Base-by-base conservation (phyloP, 1,284 basidiomycete species). In the Ceratobasidium theobromae region DNA sequence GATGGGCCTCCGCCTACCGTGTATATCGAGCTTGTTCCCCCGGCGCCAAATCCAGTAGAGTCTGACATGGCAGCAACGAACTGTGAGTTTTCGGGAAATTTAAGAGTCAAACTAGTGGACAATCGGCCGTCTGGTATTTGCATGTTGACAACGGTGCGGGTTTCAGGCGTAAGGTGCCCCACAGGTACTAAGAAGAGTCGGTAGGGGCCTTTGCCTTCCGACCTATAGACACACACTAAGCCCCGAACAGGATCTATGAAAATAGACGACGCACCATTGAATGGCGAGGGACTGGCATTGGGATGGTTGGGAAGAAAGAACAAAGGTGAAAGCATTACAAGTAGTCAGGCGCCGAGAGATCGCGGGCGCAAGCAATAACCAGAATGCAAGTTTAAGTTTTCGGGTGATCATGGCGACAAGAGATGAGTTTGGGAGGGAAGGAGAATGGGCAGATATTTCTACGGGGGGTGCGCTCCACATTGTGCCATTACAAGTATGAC, bases 31-130 rank as follows among this genome's bases (percentile, higher is more conserved):
- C 85, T 89, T 0, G 89, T 89, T 3, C 90, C 89, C 6, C 90
- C 89, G 0, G 84, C 79, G 9, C 86, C 89, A 72, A 91, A 89
- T 1, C 83, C 85, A 1, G 79, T 79, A 48, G 77, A 77, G 71
- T 92, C 89, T 74, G 86, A 88, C 66, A 71, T 66, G 48, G 90
- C 86, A 1, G 85, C 84, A 23, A 92, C 86, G 68, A 91, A 86
- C 71, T 86, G 83, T 1, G 88, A 87, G 72, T 83, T 79, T 52
- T 76, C 79, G 0, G 89, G 89, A 72, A 82, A 92, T 27, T 80
- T 81, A 57, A 91, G 79, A 72, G 82, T 77, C 73, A 91, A 87
- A 41, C 74, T 79, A 35, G 83, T 71, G 27, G 78, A 76, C 0
- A 78, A 77, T 0, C 76, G 73, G 48, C 74, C 70, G 25, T 74